Conservation (phyloP, 108 stramenopile species). For the Skeletonema grethae region DNA sequence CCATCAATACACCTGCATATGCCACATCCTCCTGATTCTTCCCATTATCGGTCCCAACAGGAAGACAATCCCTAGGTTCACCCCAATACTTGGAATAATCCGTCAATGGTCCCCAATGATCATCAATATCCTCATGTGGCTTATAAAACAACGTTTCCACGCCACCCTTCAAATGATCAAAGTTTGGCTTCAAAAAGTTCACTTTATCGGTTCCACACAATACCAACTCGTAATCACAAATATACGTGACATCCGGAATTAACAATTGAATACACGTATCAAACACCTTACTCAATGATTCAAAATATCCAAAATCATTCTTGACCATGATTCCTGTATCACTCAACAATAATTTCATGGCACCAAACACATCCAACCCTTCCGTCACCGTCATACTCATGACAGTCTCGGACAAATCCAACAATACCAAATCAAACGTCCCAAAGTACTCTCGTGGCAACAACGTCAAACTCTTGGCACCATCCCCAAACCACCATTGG, state of each 20-base stretch:
- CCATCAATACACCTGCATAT: constrained; percentile 58
- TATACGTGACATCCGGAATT: constrained; percentile 55
- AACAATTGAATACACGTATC: constrained; percentile 56
- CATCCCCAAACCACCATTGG: constrained; percentile 93
- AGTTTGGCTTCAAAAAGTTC: constrained; percentile 62
- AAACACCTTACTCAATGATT: constrained; percentile 63
- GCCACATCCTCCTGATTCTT: constrained; percentile 24
- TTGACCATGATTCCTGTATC: constrained; percentile 83
- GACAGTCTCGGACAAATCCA: constrained; percentile 82
- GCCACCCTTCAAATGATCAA: constrained; percentile 40
- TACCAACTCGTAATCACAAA: constrained; percentile 76
- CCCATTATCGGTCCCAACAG: constrained; percentile 34
- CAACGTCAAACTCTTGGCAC: constrained; percentile 75
- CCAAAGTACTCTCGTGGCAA: constrained; percentile 83
- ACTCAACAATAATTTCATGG: constrained; percentile 69
- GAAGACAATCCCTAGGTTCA: constrained; percentile 27
- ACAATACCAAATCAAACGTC: constrained; percentile 85
- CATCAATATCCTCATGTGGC: constrained; percentile 51
- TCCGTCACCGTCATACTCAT: constrained; percentile 75
- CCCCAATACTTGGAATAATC: constrained; percentile 68
- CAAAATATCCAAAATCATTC: constrained; percentile 75
- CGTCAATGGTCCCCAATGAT: constrained; percentile 60
- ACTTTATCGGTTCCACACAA: constrained; percentile 71
- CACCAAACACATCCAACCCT: constrained; percentile 74
- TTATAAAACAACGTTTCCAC: constrained; percentile 30